Evolutionary conservation across 768 basidiomycete genomes (phyloP), one percentile per base, ranked within the genome.

Genomic region (Coprinellus aureogranulatus): DNA sequence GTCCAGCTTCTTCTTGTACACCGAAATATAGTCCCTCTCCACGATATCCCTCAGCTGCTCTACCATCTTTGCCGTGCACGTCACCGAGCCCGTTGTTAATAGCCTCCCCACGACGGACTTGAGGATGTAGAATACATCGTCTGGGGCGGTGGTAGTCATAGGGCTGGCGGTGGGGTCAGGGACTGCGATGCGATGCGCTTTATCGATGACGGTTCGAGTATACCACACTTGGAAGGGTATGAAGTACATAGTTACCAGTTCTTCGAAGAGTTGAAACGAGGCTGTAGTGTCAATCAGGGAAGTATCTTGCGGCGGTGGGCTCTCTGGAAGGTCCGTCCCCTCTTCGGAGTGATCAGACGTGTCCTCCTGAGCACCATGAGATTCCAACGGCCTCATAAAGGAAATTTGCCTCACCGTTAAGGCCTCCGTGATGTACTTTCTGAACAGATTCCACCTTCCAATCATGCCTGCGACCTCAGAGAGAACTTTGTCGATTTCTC

Each of bases 111-210:
- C 77, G 2, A 95, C 87, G 6, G 86, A 79, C 70, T 97, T 98
- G 58, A 98, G 77, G 57, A 99, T 88, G 72, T 97, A 99, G 74
- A 98, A 99, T 1, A 89, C 90, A 63, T 98, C 97, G 69, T 99
- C 97, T 0, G 92, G 92, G 0, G 85, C 86, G 0, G 91, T 93
- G 0, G 89, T 90, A 1, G 78, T 83, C 11, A 81, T 75, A 51
- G 82, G 92, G 40, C 64, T 74, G 56, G 88, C 81, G 1, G 86
- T 80, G 6, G 79, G 67, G 66, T 98, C 94, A 2, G 84, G 79
- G 14, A 77, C 84, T 25, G 96, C 92, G 42, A 97, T 77, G 25
- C 87, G 85, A 65, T 96, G 94, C 1, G 96, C 96, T 80, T 95
- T 97, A 67, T 96, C 92, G 48, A 97, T 87, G 60, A 86, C 88